These are phyloP conservation scores for Hemileia vastatrix DNA, from an alignment of 1,284 basidiomycete species.

Conservation along the genomic window DNA sequence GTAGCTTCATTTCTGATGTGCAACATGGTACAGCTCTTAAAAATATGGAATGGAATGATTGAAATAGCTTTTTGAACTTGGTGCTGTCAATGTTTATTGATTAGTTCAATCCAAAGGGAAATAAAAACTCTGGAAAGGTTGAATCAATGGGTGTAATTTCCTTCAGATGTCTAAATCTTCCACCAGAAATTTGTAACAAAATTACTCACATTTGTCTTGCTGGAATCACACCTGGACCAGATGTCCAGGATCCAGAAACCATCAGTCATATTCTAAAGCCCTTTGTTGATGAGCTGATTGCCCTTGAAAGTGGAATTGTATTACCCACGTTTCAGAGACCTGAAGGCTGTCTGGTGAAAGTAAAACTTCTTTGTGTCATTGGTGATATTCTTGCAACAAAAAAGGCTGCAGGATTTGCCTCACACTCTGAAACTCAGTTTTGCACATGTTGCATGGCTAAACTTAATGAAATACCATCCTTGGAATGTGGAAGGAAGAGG, in stretches of 20 bases:
- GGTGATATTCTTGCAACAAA: too few species aligned
- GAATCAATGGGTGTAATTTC: conserved; percentile 23
- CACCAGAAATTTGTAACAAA: conserved; percentile 20
- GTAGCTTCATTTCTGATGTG: conserved; percentile 2
- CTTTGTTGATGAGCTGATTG: conserved; percentile 12
- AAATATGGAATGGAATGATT: background rate
- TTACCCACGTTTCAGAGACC: conserved; percentile 6
- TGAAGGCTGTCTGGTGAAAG: conserved; percentile 2
- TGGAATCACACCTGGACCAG: conserved; percentile 23
- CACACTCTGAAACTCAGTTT: too few species aligned
- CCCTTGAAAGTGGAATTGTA: conserved; percentile 7
- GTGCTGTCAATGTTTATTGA: conserved; percentile 22
- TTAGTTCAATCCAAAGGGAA: conserved; percentile 24
- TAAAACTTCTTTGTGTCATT: too few species aligned
- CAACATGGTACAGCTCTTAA: conserved; percentile 1
- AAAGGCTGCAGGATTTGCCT: too few species aligned
- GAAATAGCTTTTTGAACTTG: background rate
- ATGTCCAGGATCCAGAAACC: conserved; percentile 12
- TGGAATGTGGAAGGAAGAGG: too few species aligned
- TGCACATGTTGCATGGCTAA: too few species aligned
- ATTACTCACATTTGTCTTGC: conserved; percentile 17
- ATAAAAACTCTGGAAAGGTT: too few species aligned
- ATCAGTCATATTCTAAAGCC: conserved; percentile 22
- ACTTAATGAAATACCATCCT: too few species aligned
- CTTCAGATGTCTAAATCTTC: conserved; percentile 23